phyloP scores from a whole-genome alignment of 768 basidiomycete genomes.

The Kondoa subrosea region DNA sequence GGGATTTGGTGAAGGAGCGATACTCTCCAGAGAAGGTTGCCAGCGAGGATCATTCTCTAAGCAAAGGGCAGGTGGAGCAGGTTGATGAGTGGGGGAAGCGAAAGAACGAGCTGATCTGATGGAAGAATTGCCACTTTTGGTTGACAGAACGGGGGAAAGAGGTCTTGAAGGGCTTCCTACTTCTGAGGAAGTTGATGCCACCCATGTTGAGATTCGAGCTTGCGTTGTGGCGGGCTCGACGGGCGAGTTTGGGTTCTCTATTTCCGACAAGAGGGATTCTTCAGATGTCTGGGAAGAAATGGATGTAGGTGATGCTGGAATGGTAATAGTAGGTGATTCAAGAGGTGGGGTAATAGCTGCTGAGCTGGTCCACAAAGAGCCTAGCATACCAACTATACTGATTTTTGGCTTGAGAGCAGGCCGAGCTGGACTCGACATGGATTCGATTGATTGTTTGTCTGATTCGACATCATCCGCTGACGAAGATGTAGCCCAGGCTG shows the following conservation, averaged over 20 bases:
- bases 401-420: background rate
- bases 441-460: background rate
- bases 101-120: background rate
- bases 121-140: background rate
- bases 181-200: background rate
- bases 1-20: background rate
- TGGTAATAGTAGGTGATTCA: background rate
- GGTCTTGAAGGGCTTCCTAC: background rate
- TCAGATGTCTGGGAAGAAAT: background rate
- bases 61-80: background rate
- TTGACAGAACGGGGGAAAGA: background rate
- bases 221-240: background rate
- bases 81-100: background rate
- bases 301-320: background rate
- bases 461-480: background rate
- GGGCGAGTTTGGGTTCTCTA: background rate
- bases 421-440: too few species aligned
- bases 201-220: background rate
- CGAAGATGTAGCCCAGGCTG: background rate
- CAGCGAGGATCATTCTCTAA: background rate
- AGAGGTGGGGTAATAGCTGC: background rate
- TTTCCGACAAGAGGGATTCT: background rate
- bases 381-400: background rate
- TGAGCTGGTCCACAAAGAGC: background rate
- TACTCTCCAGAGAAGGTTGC: too few species aligned